Base-by-base conservation (phyloP, 2,329 filamentous ascomycete genomes). In the Aciculosporium take region DNA sequence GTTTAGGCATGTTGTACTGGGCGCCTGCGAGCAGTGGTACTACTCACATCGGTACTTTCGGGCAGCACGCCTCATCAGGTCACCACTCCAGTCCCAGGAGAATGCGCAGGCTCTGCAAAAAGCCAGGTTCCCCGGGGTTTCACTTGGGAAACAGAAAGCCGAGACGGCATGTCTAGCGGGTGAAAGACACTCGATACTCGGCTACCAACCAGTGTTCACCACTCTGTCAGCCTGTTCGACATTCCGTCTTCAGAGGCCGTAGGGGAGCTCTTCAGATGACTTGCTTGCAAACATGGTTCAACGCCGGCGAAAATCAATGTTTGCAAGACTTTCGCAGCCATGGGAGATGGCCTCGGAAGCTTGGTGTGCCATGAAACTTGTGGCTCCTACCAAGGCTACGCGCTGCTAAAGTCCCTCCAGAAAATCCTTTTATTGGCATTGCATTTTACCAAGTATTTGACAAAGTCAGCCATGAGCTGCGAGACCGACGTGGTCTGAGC, bases 81-180 rank as follows among this genome's bases (percentile, higher is more conserved):
- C 36, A 30, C 36, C 15, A n/a, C n/a, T n/a, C n/a, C n/a, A n/a
- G 41, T 41, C 45, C 45, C 45, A 47, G 35, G 38, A 45, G 43
- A 34, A 38, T 42, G 43, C 43, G 39, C 40, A 43, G 43, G 36
- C 45, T 43, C 43, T 45, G 45, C 40, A 37, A 25, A n/a, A 20
- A 24, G 35, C 28, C 39, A 13, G 27, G 18, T 39, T 32, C 29
- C 39, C 39, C 18, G 34, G 39, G 31, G 38, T 5, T 17, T 15
- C 44, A 37, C 40, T 43, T 44, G 31, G 30, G 18, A 27, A 34
- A 7, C 12, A 20, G 32, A 20, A 17, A 21, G 27, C 36, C 33
- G 20, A 37, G 18, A 20, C 34, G 27, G 24, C 37, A 40, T 31
- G 25, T 25, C 25, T 37, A 13, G 13, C n/a, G 15, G 13, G 15